These are phyloP conservation scores for Eustoma russellianum DNA, from an alignment of 257 asterid species.

Conservation along the genomic window DNA sequence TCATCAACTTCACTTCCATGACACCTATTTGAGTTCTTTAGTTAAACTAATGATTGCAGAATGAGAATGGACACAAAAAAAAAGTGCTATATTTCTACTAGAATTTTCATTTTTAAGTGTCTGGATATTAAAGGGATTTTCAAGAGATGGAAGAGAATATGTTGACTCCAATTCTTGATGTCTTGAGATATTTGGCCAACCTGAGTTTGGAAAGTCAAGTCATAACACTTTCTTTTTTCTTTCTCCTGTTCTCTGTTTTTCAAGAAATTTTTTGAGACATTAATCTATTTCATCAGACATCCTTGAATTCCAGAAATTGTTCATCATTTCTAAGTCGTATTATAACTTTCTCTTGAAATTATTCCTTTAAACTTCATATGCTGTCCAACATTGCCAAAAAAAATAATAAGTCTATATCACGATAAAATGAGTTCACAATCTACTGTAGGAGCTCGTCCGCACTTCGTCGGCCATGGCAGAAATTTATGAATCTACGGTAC, in stretches of 20 bases:
- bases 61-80: too few species aligned
- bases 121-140: too few species aligned
- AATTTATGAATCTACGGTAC: constrained; percentile 31
- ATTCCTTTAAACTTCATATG: too few species aligned
- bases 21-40: constrained; percentile 43
- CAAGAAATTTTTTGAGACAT: neutral
- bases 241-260: neutral
- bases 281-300: neutral
- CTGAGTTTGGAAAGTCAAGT: constrained; percentile 94
- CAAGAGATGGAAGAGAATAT: constrained; percentile 57
- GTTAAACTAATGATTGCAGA: too few species aligned
- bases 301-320: neutral
- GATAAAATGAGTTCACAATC: too few species aligned
- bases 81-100: too few species aligned
- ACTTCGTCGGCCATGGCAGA: constrained; percentile 33
- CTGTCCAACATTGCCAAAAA: too few species aligned
- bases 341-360: too few species aligned
- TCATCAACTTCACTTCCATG: constrained; percentile 37
- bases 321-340: constrained; percentile 5
- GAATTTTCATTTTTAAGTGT: neutral
- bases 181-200: constrained; percentile 73
- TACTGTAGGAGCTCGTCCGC: too few species aligned
- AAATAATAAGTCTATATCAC: too few species aligned
- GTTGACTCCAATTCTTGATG: constrained; percentile 60
- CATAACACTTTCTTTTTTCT: constrained; percentile 5